Conservation (phyloP, 1,139 yeast species). For the Scheffersomyces segobiensis region DNA sequence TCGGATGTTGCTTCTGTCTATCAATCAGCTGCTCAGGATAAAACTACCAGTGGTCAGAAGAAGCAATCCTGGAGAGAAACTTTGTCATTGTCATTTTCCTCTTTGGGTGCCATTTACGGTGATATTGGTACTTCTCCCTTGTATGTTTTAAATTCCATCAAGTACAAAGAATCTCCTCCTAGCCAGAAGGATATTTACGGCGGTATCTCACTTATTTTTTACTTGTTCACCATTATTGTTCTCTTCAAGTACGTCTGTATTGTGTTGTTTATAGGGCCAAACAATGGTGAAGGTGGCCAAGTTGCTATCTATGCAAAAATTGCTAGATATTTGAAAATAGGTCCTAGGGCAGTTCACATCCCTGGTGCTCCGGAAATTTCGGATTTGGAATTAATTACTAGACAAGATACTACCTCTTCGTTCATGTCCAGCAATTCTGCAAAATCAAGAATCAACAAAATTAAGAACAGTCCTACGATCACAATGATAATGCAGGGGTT, state of each 20-base stretch:
- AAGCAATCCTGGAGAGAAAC: constrained; percentile 25
- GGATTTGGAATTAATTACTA: constrained; percentile 37
- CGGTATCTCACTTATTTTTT: constrained; percentile 53
- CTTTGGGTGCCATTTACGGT: constrained; percentile 61
- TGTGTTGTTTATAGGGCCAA: constrained; percentile 52
- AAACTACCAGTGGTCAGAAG: not conserved
- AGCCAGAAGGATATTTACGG: constrained; percentile 47
- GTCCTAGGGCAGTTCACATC: constrained; percentile 47
- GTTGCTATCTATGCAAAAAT: constrained; percentile 60
- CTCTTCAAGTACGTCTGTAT: constrained; percentile 50
- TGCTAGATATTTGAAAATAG: constrained; percentile 47
- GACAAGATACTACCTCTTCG: constrained; percentile 40
- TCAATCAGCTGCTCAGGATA: not conserved
- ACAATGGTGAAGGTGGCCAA: constrained; percentile 63
- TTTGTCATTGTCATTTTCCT: constrained; percentile 30
- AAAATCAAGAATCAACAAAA: constrained; percentile 13
- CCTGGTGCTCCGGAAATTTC: constrained; percentile 39
- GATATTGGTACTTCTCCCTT: constrained; percentile 64
- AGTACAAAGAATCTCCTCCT: constrained; percentile 31
- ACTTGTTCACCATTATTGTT: constrained; percentile 54
- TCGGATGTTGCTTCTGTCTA: constrained; percentile 8
- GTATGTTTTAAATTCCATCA: constrained; percentile 50
- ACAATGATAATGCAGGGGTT: constrained; percentile 29
- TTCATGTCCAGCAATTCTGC: constrained; percentile 11
- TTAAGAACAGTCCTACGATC: constrained; percentile 23